Evolutionary conservation across 257 asterid genomes (phyloP), one percentile per base, ranked within the genome.

Genomic region (Fraxinus anomala): DNA sequence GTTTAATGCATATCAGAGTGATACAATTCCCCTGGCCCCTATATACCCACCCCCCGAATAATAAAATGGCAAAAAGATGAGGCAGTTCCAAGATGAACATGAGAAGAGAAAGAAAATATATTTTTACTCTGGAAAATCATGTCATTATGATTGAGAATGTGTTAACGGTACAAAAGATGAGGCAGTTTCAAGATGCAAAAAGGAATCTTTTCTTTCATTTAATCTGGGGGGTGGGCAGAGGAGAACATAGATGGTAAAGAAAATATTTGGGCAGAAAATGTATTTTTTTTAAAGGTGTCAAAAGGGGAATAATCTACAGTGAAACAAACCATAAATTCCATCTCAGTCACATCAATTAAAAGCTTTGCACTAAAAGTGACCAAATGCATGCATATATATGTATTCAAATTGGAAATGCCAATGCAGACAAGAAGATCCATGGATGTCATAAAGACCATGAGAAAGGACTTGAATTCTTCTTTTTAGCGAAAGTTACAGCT

Each of bases 1-100:
- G 36, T 68, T 70, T 71, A 30, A 30, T 49, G 69, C 78, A 70
- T 49, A 63, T 51, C 49, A 75, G 79, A 44, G 47, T 26, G 40
- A 21, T 75, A 42, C 59, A 31, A 68, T 66, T 56, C 56, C 54
- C 68, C 4, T 19, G 28, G 23, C 30, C 67, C 26, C 26, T 30
- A 56, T 6, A 8, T 21, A 8, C 26, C 28, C 26, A 59, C 31
- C 10, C 14, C 30, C 28, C 28, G 0, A 56, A 59, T 26, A n/a
- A 26, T 24, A 24, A 26, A 17, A 63, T 61, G 69, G 67, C 30
- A 59, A 21, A 63, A 26, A 63, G 69, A 56, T 23, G 69, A 63
- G 33, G 36, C n/a, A 26, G 36, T 26, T 63, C 36, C 36, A 26
- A 63, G 69, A 23, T 26, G 33, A 24, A 63, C 17, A 24, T 4